phyloP scores from a whole-genome alignment of 2,329 filamentous ascomycete species.

The Neophaeococcomyces mojaviensis region DNA sequence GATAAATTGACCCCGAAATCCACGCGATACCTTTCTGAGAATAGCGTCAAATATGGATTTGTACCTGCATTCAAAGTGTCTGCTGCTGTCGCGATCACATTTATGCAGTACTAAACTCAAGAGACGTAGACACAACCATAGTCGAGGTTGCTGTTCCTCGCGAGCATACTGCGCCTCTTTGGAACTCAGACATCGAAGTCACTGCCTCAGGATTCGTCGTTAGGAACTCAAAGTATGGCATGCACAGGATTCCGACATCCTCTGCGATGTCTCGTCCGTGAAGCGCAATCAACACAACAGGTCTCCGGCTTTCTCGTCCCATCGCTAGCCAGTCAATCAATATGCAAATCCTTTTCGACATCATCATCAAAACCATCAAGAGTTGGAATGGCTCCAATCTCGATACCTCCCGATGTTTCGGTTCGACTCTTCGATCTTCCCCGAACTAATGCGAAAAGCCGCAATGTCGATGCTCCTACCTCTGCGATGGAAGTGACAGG shows the following conservation, averaged over 20 bases:
- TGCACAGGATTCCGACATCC: slow-evolving; percentile 55
- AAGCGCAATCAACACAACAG: slow-evolving; percentile 42
- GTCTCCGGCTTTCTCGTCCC: slow-evolving; percentile 68
- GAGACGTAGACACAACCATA: too few species aligned
- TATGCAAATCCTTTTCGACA: slow-evolving; percentile 60
- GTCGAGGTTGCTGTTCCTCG: too few species aligned
- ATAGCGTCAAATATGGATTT: not conserved
- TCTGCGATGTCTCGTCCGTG: slow-evolving; percentile 49
- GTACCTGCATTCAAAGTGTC: not conserved
- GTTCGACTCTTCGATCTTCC: slow-evolving; percentile 61
- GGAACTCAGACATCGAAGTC: too few species aligned
- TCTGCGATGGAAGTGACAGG: slow-evolving; percentile 66
- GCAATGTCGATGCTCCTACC: slow-evolving; percentile 55
- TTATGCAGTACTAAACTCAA: too few species aligned
- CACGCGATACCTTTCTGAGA: not conserved
- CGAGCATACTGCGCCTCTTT: too few species aligned
- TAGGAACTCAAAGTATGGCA: slow-evolving; percentile 46
- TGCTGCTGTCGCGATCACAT: too few species aligned
- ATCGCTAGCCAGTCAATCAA: slow-evolving; percentile 48
- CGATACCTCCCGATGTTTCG: slow-evolving; percentile 76
- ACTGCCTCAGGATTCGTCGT: not conserved
- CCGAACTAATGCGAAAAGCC: slow-evolving; percentile 50
- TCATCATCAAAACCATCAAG: slow-evolving; percentile 64
- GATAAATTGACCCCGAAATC: not conserved
- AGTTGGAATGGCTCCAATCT: slow-evolving; percentile 73